Conservation (phyloP, 768 basidiomycete genomes). For the Fistulinella prunicolor region DNA sequence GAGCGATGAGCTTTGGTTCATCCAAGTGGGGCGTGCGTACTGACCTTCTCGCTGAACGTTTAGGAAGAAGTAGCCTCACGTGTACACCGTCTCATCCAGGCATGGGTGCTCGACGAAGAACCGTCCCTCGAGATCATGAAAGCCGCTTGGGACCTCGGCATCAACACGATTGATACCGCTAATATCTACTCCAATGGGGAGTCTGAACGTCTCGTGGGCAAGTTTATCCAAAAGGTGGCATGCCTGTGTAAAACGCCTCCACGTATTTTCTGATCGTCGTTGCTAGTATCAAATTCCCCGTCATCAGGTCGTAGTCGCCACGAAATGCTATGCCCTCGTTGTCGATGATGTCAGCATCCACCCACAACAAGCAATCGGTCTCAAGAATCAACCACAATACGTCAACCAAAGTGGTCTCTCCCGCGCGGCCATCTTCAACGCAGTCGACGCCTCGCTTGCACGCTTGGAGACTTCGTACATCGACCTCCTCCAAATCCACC, state of each 20-base stretch:
- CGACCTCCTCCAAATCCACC: conserved; percentile 46
- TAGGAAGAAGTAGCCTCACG: not conserved
- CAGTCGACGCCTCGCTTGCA: conserved; percentile 34
- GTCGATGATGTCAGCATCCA: conserved; percentile 1
- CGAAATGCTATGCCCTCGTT: conserved; percentile 26
- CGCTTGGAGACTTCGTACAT: conserved; percentile 37
- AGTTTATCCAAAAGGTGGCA: conserved; percentile 36
- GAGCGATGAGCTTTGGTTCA: conserved; percentile 27
- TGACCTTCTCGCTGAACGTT: not conserved
- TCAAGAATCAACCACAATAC: conserved; percentile 15
- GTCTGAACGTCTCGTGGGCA: conserved; percentile 37
- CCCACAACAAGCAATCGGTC: not conserved
- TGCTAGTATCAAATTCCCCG: conserved; percentile 33
- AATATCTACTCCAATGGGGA: conserved; percentile 37
- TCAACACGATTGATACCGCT: conserved; percentile 41
- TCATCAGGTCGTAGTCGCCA: conserved; percentile 29
- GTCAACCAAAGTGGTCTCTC: conserved; percentile 35
- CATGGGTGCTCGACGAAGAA: conserved; percentile 29
- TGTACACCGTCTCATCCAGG: not conserved
- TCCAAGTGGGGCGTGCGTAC: conserved; percentile 25
- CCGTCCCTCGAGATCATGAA: conserved; percentile 35
- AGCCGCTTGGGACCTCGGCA: conserved; percentile 39
- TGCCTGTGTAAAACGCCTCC: not conserved
- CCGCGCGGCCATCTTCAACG: conserved; percentile 39
- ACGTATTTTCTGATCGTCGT: not conserved